Conservation (phyloP, 2,329 filamentous ascomycete genomes). For the Ceratocystis cubensis region DNA sequence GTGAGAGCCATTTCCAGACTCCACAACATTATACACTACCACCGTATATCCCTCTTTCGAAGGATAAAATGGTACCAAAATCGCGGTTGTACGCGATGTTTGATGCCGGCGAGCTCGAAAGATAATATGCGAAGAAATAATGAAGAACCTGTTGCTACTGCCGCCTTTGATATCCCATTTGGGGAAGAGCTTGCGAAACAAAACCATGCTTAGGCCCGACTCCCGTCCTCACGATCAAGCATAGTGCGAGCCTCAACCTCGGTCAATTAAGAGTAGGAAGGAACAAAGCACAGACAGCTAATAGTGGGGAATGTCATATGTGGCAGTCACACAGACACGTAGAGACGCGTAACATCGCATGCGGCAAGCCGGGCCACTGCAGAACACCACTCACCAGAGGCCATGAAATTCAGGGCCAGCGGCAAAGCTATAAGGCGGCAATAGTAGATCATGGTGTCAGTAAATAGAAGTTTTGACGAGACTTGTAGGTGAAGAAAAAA, state of each 20-base stretch:
- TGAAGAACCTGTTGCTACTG: conserved; percentile 41
- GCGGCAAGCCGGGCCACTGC: conserved; percentile 22
- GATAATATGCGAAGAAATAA: not conserved
- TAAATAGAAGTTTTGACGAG: not conserved
- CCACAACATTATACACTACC: not conserved
- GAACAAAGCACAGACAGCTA: not conserved
- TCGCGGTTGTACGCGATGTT: not conserved
- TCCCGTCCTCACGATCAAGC: not conserved
- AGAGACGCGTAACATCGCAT: not conserved
- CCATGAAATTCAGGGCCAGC: conserved; percentile 78
- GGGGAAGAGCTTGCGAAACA: conserved; percentile 25
- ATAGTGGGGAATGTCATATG: not conserved
- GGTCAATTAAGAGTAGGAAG: conserved; percentile 18
- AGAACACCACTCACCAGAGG: conserved; percentile 64
- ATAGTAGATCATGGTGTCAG: conserved; percentile 1
- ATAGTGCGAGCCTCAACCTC: not conserved
- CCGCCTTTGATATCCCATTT: conserved; percentile 45
- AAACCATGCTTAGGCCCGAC: conserved; percentile 14
- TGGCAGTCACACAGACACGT: conserved; percentile 6
- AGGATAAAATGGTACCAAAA: not conserved
- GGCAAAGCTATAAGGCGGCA: conserved; percentile 48
- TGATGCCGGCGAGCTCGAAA: not conserved
- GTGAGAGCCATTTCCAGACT: not conserved
- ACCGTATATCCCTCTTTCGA: not conserved
- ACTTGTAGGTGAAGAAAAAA: conserved; percentile 17